A percentile compares a stretch with the other conserved stretches of the same genome.
phyloP scores from a whole-genome alignment of 805 yeast genomes.

The Kodamaea lidongshanica region DNA sequence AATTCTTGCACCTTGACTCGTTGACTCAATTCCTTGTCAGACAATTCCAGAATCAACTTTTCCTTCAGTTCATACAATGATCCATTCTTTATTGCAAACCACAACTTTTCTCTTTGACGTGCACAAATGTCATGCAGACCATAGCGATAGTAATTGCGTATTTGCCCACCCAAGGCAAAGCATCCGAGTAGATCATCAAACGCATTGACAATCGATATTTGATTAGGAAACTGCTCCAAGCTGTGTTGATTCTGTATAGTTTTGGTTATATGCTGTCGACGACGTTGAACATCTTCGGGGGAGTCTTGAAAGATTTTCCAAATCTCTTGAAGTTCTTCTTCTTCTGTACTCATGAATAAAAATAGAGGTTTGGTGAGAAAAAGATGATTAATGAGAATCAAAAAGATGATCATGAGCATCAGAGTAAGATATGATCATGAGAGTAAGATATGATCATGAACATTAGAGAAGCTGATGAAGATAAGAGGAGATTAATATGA shows the following conservation, averaged over 20 bases:
- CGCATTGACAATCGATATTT: slow-evolving; percentile 52
- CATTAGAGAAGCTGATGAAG: no score
- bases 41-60: slow-evolving; percentile 30
- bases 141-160: slow-evolving; percentile 74
- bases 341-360: slow-evolving; percentile 13
- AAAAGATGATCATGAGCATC: no score
- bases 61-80: slow-evolving; percentile 17
- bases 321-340: slow-evolving; percentile 23
- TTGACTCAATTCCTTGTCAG: slow-evolving; percentile 43
- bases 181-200: slow-evolving; percentile 83
- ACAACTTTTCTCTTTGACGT: slow-evolving; percentile 63
- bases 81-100: slow-evolving; percentile 68
- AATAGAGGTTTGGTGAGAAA: no score
- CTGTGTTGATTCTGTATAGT: slow-evolving; percentile 15
- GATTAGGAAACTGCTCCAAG: slow-evolving; percentile 23
- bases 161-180: slow-evolving; percentile 86
- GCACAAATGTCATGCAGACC: slow-evolving; percentile 73
- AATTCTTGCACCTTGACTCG: slow-evolving; percentile 55
- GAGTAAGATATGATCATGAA: no score
- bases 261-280: slow-evolving; percentile 18
- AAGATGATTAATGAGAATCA: no score
- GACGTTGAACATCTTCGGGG: slow-evolving; percentile 22
- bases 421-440: no score
- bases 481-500: no score
- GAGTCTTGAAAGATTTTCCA: slow-evolving; percentile 28